Evolutionary conservation across 2,329 filamentous ascomycete genomes (phyloP).

Genomic region (Neonectria magnoliae): DNA sequence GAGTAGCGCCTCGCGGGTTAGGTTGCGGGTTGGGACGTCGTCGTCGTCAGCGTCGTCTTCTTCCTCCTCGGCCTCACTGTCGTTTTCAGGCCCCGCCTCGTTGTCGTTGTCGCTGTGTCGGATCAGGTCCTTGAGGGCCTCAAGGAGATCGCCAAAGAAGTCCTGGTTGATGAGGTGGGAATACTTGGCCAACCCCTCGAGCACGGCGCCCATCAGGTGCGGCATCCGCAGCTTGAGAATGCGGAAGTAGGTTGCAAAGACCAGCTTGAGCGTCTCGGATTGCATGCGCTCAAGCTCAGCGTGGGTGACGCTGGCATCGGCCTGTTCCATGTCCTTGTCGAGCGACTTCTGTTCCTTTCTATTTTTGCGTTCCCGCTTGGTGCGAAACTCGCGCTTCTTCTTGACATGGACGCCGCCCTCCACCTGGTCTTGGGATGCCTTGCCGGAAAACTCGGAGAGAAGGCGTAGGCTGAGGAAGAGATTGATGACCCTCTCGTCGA

Average conservation of each 20-base stretch:
- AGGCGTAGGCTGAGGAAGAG: conserved; percentile 90
- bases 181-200: conserved; percentile 94
- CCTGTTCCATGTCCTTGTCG: conserved; percentile 92
- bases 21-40: conserved; percentile 68
- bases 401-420: conserved; percentile 71
- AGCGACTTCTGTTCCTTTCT: conserved; percentile 86
- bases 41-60: conserved; percentile 59
- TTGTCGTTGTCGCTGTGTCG: conserved; percentile 73
- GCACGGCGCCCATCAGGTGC: conserved; percentile 93
- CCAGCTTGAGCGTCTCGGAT: conserved; percentile 92
- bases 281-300: conserved; percentile 95
- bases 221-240: conserved; percentile 86
- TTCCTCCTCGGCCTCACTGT: conserved; percentile 54
- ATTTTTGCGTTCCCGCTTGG: conserved; percentile 85
- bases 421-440: conserved; percentile 80
- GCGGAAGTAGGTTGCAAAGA: conserved; percentile 95
- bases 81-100: conserved; percentile 52
- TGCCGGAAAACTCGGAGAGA: conserved; percentile 86
- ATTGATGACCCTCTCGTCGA: conserved; percentile 88
- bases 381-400: conserved; percentile 84
- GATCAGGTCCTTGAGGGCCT: conserved; percentile 93
- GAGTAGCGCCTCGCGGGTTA: conserved; percentile 86
- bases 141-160: conserved; percentile 96
- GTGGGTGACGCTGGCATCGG: conserved; percentile 89
- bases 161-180: conserved; percentile 98